These are phyloP conservation scores for Colletotrichum cereale DNA, from an alignment of 2,329 filamentous ascomycete genomes.

Conservation along the genomic window DNA sequence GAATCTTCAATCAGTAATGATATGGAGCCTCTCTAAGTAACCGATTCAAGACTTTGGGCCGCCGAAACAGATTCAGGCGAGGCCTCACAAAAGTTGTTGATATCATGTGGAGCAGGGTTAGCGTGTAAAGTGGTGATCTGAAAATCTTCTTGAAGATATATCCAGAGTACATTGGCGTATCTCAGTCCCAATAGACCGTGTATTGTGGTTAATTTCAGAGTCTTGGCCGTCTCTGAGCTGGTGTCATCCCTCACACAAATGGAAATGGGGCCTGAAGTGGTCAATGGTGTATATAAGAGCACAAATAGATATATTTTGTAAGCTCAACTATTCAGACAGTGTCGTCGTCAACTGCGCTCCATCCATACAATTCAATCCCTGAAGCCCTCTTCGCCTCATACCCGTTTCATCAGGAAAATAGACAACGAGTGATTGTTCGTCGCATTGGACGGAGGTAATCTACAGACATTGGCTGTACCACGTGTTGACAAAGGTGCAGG, in stretches of 20 bases:
- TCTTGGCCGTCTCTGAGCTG: background rate
- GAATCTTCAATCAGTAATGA: too few relatives aligned
- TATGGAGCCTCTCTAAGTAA: too few relatives aligned
- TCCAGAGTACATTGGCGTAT: too few relatives aligned
- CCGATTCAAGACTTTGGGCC: too few relatives aligned
- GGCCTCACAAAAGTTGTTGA: too few relatives aligned
- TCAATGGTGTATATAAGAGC: background rate
- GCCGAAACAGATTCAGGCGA: too few relatives aligned
- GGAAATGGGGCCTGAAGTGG: background rate
- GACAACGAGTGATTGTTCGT: background rate
- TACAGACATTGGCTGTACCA: slow-evolving; percentile 44
- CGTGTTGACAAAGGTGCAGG: slow-evolving; percentile 40
- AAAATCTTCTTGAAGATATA: too few relatives aligned
- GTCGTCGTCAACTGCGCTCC: background rate
- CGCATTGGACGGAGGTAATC: background rate
- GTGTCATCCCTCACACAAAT: background rate
- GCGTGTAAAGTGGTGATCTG: too few relatives aligned
- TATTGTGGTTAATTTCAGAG: background rate
- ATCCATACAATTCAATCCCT: background rate
- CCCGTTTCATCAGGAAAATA: background rate
- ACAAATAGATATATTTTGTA: background rate
- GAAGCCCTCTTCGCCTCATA: background rate
- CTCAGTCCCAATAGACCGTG: too few relatives aligned
- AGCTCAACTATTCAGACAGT: background rate
- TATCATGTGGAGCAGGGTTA: too few relatives aligned